Evolutionary conservation across 2,329 filamentous ascomycete genomes (phyloP).

Genomic region (Microsporum audouinii): DNA sequence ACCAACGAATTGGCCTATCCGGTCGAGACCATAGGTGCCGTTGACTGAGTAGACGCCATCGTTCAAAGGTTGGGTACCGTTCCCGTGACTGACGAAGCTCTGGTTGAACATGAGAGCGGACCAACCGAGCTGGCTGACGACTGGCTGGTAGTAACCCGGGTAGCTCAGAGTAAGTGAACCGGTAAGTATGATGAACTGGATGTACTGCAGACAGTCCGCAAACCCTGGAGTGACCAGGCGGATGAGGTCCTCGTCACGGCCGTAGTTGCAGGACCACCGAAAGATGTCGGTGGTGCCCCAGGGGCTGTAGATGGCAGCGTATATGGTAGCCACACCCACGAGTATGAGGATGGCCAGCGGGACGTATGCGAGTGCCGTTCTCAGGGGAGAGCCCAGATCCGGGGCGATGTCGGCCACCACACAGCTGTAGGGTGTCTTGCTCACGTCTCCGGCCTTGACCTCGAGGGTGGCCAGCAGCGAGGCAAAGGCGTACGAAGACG

Average conservation of each 20-base stretch:
- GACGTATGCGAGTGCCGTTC: slow-evolving; percentile 60
- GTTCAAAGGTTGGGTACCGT: slow-evolving; percentile 54
- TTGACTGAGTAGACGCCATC: slow-evolving; percentile 83
- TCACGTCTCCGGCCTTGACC: slow-evolving; percentile 61
- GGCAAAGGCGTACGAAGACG: slow-evolving; percentile 73
- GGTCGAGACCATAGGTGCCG: slow-evolving; percentile 66
- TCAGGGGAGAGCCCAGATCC: slow-evolving; percentile 57
- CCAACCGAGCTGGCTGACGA: slow-evolving; percentile 79
- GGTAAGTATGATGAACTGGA: slow-evolving; percentile 82
- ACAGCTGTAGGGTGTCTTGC: slow-evolving; percentile 59
- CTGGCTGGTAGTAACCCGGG: slow-evolving; percentile 88
- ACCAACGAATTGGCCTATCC: slow-evolving; percentile 69
- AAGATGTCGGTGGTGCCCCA: slow-evolving; percentile 90
- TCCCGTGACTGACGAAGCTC: slow-evolving; percentile 63
- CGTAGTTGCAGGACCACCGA: slow-evolving; percentile 96
- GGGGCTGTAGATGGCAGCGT: slow-evolving; percentile 78
- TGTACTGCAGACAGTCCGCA: slow-evolving; percentile 90
- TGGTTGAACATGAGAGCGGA: slow-evolving; percentile 86
- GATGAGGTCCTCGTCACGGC: slow-evolving; percentile 80
- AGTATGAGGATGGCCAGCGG: slow-evolving; percentile 68
- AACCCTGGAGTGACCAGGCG: slow-evolving; percentile 91
- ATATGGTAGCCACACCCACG: slow-evolving; percentile 69
- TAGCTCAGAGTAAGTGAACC: slow-evolving; percentile 81
- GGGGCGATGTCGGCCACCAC: slow-evolving; percentile 75
- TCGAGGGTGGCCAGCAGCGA: slow-evolving; percentile 64